Evolutionary conservation across 331 rosid genomes (phyloP), one percentile per base, ranked within the genome.

Genomic region (Prunus yedoensis): DNA sequence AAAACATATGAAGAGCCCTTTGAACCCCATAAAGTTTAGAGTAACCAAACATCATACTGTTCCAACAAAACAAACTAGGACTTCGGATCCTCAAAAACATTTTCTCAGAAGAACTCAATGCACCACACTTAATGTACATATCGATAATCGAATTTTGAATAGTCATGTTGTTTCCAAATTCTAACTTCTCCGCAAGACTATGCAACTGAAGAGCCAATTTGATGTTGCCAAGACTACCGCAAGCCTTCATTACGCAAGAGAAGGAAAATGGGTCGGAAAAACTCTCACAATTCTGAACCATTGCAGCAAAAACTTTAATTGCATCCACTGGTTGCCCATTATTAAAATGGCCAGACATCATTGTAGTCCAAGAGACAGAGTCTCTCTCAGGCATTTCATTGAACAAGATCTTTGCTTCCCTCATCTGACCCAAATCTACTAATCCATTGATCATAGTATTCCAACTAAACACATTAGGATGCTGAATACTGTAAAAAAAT

Each of bases 31-130:
- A 74, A 10, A 78, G 70, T 83, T 80, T 89, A 41, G 97, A 88
- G 85, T 80, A 91, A 67, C 98, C 97, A 80, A 85, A 88, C 61
- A 93, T 78, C 96, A 93, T 91, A 79, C 89, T 88, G 75, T 93
- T 93, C 98, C 97, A 91, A 82, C 96, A 85, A 80, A 89, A 91
- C 83, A 93, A 85, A 78, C 93, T 89, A 0, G 97, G 98, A 8
- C 67, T 77, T 4, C 79, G 86, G 57, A 81, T 81, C 76, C 83
- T 79, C 43, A 49, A 58, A 78, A 93, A 88, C 66, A 85, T 71
- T 30, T 64, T 71, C 78, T 89, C 88, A 0, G 93, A 96, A 46
- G 71, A 80, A 75, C 17, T 27, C 10, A 91, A 58, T 8, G 73
- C 83, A 75, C 87, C 90, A 43, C 97, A 93, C 83, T 93, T 91